Evolutionary conservation across 2,329 filamentous ascomycete species (phyloP).

Genomic region (Aspergillus sclerotialis): DNA sequence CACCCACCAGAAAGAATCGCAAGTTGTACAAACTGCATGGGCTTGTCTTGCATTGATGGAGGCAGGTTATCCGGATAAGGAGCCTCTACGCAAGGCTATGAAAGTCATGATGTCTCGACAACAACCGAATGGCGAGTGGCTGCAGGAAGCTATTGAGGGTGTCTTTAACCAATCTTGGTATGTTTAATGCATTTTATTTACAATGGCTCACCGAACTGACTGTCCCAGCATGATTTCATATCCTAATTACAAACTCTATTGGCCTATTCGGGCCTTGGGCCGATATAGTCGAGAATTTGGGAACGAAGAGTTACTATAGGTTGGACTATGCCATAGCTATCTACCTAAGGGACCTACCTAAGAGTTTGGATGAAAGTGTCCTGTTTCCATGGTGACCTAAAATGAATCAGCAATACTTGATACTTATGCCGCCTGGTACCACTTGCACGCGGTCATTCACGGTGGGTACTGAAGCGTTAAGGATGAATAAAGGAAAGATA

Average conservation of each 20-base stretch:
- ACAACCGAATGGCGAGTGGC: constrained; percentile 84
- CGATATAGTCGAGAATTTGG: constrained; percentile 74
- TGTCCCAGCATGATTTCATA: constrained; percentile 82
- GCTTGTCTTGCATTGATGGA: constrained; percentile 75
- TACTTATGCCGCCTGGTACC: too few relatives aligned
- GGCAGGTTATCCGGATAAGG: constrained; percentile 69
- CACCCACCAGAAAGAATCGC: constrained; percentile 68
- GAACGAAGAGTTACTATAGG: constrained; percentile 49
- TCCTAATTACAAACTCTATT: constrained; percentile 97
- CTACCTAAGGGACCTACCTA: not conserved
- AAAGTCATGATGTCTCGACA: constrained; percentile 79
- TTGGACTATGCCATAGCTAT: not conserved
- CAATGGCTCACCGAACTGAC: constrained; percentile 14
- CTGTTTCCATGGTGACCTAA: too few relatives aligned
- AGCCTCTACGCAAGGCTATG: constrained; percentile 66
- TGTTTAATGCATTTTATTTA: constrained; percentile 28
- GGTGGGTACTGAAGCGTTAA: too few relatives aligned
- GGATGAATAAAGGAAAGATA: too few relatives aligned
- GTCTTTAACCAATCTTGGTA: constrained; percentile 97
- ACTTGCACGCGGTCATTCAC: too few relatives aligned
- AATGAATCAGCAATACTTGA: not conserved
- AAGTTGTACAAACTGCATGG: constrained; percentile 95
- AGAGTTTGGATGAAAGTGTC: too few relatives aligned
- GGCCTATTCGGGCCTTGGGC: constrained; percentile 86
- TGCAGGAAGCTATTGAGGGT: constrained; percentile 91